Evolutionary conservation across 2,329 filamentous ascomycete genomes (phyloP).

Genomic region (Cladosporium sp.): DNA sequence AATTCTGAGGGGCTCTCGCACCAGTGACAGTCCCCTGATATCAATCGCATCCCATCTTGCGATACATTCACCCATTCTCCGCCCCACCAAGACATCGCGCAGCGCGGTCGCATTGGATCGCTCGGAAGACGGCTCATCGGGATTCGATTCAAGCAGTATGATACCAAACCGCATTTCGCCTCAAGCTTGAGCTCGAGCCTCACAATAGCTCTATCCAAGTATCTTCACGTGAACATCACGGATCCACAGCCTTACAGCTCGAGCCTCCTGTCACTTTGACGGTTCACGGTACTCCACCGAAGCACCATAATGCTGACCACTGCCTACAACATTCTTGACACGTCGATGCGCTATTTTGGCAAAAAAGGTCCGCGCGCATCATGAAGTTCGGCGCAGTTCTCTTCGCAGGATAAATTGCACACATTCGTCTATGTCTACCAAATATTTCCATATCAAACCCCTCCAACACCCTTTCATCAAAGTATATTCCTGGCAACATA

Average conservation of each 20-base stretch:
- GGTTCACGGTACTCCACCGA: not conserved
- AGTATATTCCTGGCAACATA: not conserved
- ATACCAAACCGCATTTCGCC: not conserved
- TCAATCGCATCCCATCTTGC: not conserved
- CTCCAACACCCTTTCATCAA: not conserved
- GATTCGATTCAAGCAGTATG: not conserved
- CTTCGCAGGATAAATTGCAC: not conserved
- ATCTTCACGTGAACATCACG: not conserved
- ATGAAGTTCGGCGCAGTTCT: not conserved
- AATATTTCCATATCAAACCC: not conserved
- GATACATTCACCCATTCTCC: not conserved
- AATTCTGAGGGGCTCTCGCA: not conserved
- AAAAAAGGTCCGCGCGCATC: not conserved
- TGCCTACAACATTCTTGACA: not conserved
- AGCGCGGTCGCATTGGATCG: not conserved
- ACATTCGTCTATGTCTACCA: not conserved
- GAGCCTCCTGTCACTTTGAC: not conserved
- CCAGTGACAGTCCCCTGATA: not conserved
- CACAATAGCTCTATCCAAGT: not conserved
- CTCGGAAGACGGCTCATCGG: not conserved
- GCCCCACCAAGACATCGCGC: not conserved
- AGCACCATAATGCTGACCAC: not conserved
- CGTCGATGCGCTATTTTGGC: not conserved
- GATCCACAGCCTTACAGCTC: not conserved
- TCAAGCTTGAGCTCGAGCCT: not conserved